Conservation (phyloP, 495 filamentous ascomycete species). For the Penicillium riverlandense region DNA sequence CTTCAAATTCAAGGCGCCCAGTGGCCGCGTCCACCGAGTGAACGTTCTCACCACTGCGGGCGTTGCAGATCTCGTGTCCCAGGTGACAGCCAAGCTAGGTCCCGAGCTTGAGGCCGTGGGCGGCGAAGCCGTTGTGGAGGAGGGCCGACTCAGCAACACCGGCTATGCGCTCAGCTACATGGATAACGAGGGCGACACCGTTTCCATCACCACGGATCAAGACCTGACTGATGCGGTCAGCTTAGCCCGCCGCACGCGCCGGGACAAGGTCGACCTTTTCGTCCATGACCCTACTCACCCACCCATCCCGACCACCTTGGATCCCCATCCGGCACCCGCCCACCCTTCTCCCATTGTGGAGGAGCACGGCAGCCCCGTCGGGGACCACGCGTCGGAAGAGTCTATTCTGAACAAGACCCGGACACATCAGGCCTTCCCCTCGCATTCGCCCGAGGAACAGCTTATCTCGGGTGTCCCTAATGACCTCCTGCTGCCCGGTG, state of each 20-base stretch:
- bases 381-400: conserved; percentile 48
- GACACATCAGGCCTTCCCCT: conserved; percentile 20
- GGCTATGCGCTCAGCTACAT: conserved; percentile 94
- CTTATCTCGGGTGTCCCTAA: conserved; percentile 90
- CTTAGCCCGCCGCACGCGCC: conserved; percentile 64
- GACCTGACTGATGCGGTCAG: conserved; percentile 88
- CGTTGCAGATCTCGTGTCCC: conserved; percentile 70
- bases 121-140: conserved; percentile 62
- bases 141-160: conserved; percentile 69
- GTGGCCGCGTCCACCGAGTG: conserved; percentile 87
- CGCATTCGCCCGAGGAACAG: conserved; percentile 58
- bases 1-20: conserved; percentile 99
- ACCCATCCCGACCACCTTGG: conserved; percentile 58
- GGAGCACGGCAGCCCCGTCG: conserved; percentile 50
- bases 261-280: conserved; percentile 94
- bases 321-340: conserved; percentile 56
- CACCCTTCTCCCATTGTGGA: conserved; percentile 47
- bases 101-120: conserved; percentile 81
- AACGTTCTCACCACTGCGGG: conserved; percentile 77
- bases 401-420: conserved; percentile 39
- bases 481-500: conserved; percentile 86
- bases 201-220: conserved; percentile 93
- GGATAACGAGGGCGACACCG: conserved; percentile 95
- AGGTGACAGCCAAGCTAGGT: conserved; percentile 80
- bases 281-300: conserved; percentile 90